Conservation (phyloP, 192 early-diverging fungal genomes). For the Haplosporangium gracile region DNA sequence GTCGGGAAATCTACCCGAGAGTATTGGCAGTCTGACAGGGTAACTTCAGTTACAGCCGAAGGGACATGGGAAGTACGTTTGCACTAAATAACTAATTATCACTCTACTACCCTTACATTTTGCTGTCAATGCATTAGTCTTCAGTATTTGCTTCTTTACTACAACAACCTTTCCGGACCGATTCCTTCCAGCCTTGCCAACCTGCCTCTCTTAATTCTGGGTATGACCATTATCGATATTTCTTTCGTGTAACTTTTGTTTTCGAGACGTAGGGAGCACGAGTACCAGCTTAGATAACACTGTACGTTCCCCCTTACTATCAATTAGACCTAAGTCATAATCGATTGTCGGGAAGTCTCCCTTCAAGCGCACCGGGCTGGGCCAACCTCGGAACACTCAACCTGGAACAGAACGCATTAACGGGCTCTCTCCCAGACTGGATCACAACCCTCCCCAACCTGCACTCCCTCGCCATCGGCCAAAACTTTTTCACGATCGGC, state of each 20-base stretch:
- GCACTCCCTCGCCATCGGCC: conserved; percentile 43
- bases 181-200: conserved; percentile 36
- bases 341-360: conserved; percentile 29
- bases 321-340: conserved; percentile 43
- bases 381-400: conserved; percentile 29
- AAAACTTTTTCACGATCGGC: conserved; percentile 37
- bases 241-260: neutral
- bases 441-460: conserved; percentile 38
- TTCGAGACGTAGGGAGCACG: too few relatives aligned
- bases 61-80: neutral
- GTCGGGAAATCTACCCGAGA: conserved; percentile 32
- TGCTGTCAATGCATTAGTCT: conserved; percentile 16
- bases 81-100: neutral
- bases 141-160: conserved; percentile 38
- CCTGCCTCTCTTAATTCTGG: conserved; percentile 28
- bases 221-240: neutral
- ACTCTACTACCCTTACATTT: neutral
- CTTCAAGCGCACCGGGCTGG: conserved; percentile 30
- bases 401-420: conserved; percentile 25
- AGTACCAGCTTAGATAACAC: too few relatives aligned
- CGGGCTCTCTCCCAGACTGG: conserved; percentile 38
- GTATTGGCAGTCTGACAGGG: conserved; percentile 27
- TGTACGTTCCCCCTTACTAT: too few relatives aligned
- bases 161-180: conserved; percentile 40
- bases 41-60: neutral